Conservation (phyloP, 208 protist species). For the Crithidia thermophila region DNA sequence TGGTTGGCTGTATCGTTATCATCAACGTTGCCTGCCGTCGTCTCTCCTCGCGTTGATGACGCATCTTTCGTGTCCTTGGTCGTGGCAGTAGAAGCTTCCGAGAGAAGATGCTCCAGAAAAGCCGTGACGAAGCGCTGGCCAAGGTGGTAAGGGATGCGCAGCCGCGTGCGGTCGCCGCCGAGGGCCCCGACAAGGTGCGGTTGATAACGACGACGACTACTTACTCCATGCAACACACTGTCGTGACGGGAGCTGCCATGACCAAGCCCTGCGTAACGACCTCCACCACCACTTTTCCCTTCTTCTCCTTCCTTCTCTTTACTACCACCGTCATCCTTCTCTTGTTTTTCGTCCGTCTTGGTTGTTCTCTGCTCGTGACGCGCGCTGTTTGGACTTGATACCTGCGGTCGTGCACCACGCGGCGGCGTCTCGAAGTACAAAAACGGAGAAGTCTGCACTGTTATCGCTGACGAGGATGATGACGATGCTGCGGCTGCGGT, state of each 20-base stretch:
- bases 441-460: neutral
- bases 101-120: constrained; percentile 19
- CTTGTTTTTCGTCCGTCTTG: no score
- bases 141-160: constrained; percentile 64
- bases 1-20: no score
- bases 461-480: neutral
- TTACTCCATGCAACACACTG: no score
- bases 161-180: constrained; percentile 21
- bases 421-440: constrained; percentile 21
- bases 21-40: neutral
- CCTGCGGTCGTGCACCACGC: neutral
- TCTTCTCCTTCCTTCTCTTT: no score
- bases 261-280: no score
- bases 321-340: no score
- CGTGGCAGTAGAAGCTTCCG: neutral
- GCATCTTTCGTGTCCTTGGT: no score
- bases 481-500: neutral
- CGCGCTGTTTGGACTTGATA: neutral
- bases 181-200: constrained; percentile 21
- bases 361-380: neutral
- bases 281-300: no score
- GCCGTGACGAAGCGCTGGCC: constrained; percentile 44
- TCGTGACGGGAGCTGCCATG: no score
- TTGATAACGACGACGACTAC: constrained; percentile 13
- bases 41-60: neutral